Conservation (phyloP, 805 yeast genomes). For the Yarrowia sp. region DNA sequence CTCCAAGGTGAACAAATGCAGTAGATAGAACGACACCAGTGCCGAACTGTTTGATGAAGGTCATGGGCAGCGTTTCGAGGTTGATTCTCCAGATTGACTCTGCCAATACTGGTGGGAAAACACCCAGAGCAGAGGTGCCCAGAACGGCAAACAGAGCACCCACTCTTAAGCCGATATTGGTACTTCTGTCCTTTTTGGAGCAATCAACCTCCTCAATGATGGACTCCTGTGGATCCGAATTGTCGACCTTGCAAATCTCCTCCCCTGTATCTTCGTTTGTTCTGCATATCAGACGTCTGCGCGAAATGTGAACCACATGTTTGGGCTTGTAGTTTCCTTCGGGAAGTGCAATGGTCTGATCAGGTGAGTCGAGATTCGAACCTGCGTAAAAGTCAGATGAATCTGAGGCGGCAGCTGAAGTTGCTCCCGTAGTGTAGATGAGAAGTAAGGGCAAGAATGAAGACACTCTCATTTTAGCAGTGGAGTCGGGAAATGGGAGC, state of each 20-base stretch:
- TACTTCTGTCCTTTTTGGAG: constrained; percentile 9
- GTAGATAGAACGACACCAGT: constrained; percentile 83
- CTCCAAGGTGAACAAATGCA: constrained; percentile 70
- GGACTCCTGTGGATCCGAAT: constrained; percentile 10
- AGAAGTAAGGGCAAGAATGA: neutral
- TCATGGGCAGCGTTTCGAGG: constrained; percentile 22
- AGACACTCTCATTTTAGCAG: neutral
- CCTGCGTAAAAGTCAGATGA: neutral
- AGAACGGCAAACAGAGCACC: constrained; percentile 22
- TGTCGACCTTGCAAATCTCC: constrained; percentile 21
- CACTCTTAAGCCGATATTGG: constrained; percentile 16
- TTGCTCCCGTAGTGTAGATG: neutral
- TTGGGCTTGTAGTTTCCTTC: neutral
- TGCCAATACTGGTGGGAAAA: constrained; percentile 18
- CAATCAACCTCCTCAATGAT: constrained; percentile 16
- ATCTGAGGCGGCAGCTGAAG: neutral
- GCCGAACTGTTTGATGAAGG: constrained; percentile 53
- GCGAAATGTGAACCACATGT: neutral
- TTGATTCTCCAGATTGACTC: constrained; percentile 23
- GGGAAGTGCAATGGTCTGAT: neutral
- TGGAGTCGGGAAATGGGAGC: neutral
- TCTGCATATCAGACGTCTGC: constrained; percentile 1
- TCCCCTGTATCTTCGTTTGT: constrained; percentile 16
- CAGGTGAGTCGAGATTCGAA: neutral
- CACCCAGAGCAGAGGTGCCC: constrained; percentile 22